These are phyloP conservation scores for Penicillium roqueforti DNA, from an alignment of 495 filamentous ascomycete genomes.

Conservation along the genomic window DNA sequence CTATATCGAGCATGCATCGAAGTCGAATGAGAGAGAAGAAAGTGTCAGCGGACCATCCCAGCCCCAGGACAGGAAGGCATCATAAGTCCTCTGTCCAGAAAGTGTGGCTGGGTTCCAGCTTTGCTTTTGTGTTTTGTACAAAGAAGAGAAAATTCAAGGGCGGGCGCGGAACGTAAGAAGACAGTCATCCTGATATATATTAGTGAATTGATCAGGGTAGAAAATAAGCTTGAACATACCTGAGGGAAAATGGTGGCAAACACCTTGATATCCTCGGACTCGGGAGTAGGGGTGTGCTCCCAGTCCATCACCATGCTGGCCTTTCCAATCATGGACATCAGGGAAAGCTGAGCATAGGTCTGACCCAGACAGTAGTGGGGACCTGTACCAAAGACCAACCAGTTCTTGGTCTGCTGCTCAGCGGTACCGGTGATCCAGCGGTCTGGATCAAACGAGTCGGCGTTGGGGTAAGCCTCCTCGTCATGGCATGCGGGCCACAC, in stretches of 20 bases:
- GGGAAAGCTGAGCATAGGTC: constrained; percentile 83
- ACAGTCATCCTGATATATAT: constrained; percentile 38
- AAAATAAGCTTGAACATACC: constrained; percentile 51
- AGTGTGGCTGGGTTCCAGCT: constrained; percentile 20
- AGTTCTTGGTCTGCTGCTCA: constrained; percentile 93
- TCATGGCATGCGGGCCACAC: constrained; percentile 90
- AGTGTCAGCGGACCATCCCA: constrained; percentile 24
- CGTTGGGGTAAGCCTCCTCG: constrained; percentile 84
- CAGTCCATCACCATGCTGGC: constrained; percentile 88
- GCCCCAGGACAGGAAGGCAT: constrained; percentile 42
- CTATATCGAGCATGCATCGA: constrained; percentile 7
- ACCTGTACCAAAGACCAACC: constrained; percentile 92
- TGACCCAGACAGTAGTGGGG: constrained; percentile 97
- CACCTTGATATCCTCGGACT: constrained; percentile 93
- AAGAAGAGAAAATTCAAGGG: constrained; percentile 22
- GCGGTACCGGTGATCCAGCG: constrained; percentile 89
- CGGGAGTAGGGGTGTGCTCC: constrained; percentile 75
- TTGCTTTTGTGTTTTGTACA: constrained; percentile 18
- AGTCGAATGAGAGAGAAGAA: constrained; percentile 15
- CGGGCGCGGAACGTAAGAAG: constrained; percentile 43
- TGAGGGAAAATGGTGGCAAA: constrained; percentile 97
- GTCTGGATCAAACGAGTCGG: constrained; percentile 82
- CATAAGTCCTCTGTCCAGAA: constrained; percentile 21
- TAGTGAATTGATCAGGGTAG: constrained; percentile 9
- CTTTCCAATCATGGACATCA: constrained; percentile 91